Evolutionary conservation across 2,329 filamentous ascomycete genomes (phyloP).

Genomic region (Myotisia sp.): DNA sequence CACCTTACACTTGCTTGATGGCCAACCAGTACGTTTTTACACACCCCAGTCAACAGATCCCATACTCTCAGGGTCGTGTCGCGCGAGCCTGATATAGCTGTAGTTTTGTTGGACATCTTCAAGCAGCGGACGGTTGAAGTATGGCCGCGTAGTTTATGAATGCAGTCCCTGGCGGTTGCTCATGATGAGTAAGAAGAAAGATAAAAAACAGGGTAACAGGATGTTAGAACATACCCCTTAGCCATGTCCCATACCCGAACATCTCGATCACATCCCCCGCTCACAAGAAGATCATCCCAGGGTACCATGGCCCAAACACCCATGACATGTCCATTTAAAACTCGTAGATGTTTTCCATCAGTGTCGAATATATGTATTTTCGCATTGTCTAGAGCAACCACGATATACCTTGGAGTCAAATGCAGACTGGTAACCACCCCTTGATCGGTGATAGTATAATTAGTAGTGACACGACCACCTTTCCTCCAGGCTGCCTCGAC

Average conservation of each 20-base stretch:
- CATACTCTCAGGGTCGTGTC: constrained; percentile 91
- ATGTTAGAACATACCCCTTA: constrained; percentile 51
- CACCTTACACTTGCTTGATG: constrained; percentile 99
- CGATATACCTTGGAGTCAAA: constrained; percentile 88
- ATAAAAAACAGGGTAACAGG: constrained; percentile 10
- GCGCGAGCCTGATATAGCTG: constrained; percentile 88
- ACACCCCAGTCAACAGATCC: constrained; percentile 88
- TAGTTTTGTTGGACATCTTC: constrained; percentile 91
- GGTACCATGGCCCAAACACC: constrained; percentile 99
- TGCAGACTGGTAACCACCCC: constrained; percentile 94
- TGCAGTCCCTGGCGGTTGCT: constrained; percentile 51
- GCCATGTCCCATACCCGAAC: constrained; percentile 94
- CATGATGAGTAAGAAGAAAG: constrained; percentile 1
- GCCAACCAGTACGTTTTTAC: constrained; percentile 89
- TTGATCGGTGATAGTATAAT: constrained; percentile 89
- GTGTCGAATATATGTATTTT: constrained; percentile 98
- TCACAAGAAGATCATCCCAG: constrained; percentile 89
- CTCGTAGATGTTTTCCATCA: constrained; percentile 73
- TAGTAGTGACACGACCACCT: constrained; percentile 67
- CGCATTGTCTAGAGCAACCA: constrained; percentile 92
- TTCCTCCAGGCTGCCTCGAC: constrained; percentile 95
- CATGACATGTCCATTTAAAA: constrained; percentile 91
- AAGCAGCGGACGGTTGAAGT: constrained; percentile 93
- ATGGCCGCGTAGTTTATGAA: constrained; percentile 79
- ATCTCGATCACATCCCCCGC: constrained; percentile 89